A percentile compares a stretch with the other conserved stretches of the same genome.
Conservation (phyloP, 495 filamentous ascomycete species). For the Neurospora sp. region DNA sequence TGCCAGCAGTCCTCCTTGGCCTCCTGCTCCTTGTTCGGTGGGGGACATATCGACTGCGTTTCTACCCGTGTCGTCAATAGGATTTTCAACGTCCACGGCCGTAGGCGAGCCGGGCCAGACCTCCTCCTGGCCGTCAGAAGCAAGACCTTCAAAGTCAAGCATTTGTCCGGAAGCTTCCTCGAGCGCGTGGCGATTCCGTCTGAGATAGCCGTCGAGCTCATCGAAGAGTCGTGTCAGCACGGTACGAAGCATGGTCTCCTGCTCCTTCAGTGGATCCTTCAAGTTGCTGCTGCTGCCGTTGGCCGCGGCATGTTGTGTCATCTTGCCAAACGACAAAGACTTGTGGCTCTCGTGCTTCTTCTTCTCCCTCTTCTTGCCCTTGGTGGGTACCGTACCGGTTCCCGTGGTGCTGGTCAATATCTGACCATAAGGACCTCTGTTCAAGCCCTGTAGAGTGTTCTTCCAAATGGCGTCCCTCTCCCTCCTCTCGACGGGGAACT, state of each 20-base stretch:
- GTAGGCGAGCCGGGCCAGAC: neutral
- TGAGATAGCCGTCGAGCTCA: constrained; percentile 10
- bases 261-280: constrained; percentile 1
- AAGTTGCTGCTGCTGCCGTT: neutral
- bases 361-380: neutral
- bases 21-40: constrained; percentile 1
- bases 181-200: constrained; percentile 12
- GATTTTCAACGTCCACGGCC: neutral
- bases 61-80: neutral
- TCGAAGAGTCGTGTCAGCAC: constrained; percentile 6
- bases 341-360: constrained; percentile 1
- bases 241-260: constrained; percentile 6
- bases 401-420: neutral
- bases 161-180: constrained; percentile 10
- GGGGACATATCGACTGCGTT: neutral
- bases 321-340: neutral
- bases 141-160: constrained; percentile 9
- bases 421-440: constrained; percentile 2
- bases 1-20: neutral
- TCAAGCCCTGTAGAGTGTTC: constrained; percentile 11
- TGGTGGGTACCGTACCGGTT: neutral
- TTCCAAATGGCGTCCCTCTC: constrained; percentile 18
- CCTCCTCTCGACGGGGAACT: constrained; percentile 15
- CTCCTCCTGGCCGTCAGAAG: constrained; percentile 5
- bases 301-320: neutral